Evolutionary conservation across 345 rosid genomes (phyloP), one percentile per base, ranked within the genome.

Genomic region (Salix suchowensis): DNA sequence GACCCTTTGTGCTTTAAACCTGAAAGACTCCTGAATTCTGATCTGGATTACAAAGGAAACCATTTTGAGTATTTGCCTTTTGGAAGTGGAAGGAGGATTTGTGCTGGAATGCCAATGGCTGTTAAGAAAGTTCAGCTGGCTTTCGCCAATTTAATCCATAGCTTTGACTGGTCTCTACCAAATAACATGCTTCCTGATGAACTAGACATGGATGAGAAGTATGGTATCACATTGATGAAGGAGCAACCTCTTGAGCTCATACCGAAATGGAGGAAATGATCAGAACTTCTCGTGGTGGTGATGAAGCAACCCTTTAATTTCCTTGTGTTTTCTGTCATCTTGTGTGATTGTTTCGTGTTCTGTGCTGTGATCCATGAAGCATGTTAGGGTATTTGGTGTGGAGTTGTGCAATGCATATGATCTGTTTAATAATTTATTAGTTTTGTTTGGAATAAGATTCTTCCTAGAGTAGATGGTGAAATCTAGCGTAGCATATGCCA

Each of bases 21-120:
- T 21, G 83, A 83, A 68, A 69, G 78, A 67, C 79, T 82, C 67
- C 15, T 67, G 34, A 62, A 68, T 44, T 72, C 74, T 24, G 36
- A 68, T 30, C 26, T 79, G 61, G 80, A 79, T 66, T 79, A 32
- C 72, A 82, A 78, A 50, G 85, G 85, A 2, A 68, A 40, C 15
- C 48, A 79, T n/a, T 82, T 79, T 30, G 78, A 79, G 68, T 79
- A 21, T 65, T 48, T 82, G 67, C 85, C 87, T 12, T 87, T 87
- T 80, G 87, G 90, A 16, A 79, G 77, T 44, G 90, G 90, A 2
- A 37, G 88, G 72, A 82, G 77, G 36, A 69, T 79, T 2, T 79
- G 76, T 34, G 52, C 77, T 7, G 83, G 83, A 3, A 18, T 70
- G 18, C 78, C 82, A 14, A 64, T 79, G 71, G 82, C 71, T n/a